Base-by-base conservation (phyloP, 164 flowering plant species). In the Platanus orientalis region DNA sequence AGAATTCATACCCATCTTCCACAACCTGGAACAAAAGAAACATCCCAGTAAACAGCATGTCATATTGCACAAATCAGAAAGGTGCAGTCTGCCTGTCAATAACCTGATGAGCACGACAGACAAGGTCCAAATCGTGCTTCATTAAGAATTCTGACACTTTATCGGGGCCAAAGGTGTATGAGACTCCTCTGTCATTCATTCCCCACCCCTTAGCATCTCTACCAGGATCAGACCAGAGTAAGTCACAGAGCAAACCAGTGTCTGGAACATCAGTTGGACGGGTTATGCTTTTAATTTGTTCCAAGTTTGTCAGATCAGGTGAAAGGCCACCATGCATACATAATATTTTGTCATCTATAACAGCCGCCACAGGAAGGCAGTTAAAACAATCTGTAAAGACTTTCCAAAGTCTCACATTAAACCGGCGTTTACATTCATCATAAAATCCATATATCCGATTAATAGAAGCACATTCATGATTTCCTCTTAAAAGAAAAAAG, bases 31-130 rank as follows among this genome's bases (percentile, higher is more conserved):
- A n/a, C n/a, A n/a, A n/a, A n/a, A n/a, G n/a, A n/a, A n/a, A n/a
- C n/a, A n/a, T n/a, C n/a, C n/a, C n/a, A n/a, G n/a, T n/a, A n/a
- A n/a, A n/a, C n/a, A n/a, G n/a, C n/a, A n/a, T n/a, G n/a, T n/a
- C n/a, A n/a, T n/a, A n/a, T n/a, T n/a, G n/a, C n/a, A n/a, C n/a
- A n/a, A n/a, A n/a, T n/a, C n/a, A n/a, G n/a, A n/a, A n/a, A n/a
- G n/a, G n/a, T n/a, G n/a, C n/a, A n/a, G n/a, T n/a, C n/a, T n/a
- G n/a, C n/a, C n/a, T n/a, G n/a, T n/a, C n/a, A n/a, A n/a, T n/a
- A n/a, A 47, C 51, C 51, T 47, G 51, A n/a, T 47, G 51, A 47
- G 51, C 51, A 7, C 51, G 51, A n/a, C 51, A 47, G 17, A 47
- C 23, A n/a, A 47, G 51, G 19, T 47, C 51, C 17, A 17, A 23